phyloP scores from a whole-genome alignment of 2,329 filamentous ascomycete genomes.

The Xylaria sp. region DNA sequence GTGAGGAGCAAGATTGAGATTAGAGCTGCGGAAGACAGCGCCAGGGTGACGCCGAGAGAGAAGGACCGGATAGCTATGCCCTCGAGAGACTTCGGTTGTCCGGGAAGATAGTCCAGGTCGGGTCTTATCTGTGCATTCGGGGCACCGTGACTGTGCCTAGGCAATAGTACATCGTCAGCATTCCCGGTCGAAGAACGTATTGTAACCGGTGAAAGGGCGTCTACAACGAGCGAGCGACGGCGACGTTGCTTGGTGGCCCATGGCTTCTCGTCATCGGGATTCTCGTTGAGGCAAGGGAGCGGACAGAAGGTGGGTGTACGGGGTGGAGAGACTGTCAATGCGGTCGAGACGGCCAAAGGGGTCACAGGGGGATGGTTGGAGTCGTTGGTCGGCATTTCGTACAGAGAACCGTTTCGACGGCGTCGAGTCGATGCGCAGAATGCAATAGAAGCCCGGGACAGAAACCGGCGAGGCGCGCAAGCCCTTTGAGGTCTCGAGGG shows the following conservation, averaged over 20 bases:
- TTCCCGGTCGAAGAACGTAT: slow-evolving; percentile 20
- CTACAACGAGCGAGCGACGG: slow-evolving; percentile 31
- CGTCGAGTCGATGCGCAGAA: neutral
- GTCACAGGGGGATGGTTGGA: slow-evolving; percentile 7
- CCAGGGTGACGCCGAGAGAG: slow-evolving; percentile 60
- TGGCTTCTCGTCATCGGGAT: slow-evolving; percentile 42
- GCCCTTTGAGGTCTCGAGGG: slow-evolving; percentile 4
- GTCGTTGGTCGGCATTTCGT: slow-evolving; percentile 19
- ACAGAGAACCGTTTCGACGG: neutral
- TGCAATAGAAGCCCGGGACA: neutral
- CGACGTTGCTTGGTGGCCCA: slow-evolving; percentile 46
- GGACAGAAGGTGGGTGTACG: slow-evolving; percentile 33
- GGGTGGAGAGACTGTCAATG: slow-evolving; percentile 2
- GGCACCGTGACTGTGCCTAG: slow-evolving; percentile 49
- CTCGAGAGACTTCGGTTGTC: slow-evolving; percentile 65
- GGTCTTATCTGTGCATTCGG: slow-evolving; percentile 45
- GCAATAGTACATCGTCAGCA: slow-evolving; percentile 47
- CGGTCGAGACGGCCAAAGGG: slow-evolving; percentile 7
- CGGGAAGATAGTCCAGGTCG: slow-evolving; percentile 55
- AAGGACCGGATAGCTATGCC: slow-evolving; percentile 69
- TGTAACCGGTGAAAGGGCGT: slow-evolving; percentile 17
- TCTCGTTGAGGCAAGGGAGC: slow-evolving; percentile 36
- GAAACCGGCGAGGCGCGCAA: neutral
- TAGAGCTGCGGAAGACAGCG: slow-evolving; percentile 51
- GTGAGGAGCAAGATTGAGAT: slow-evolving; percentile 51